Percentiles rank a stretch among this genome's conserved stretches.
Conservation (phyloP, 2,329 filamentous ascomycete genomes). For the Emmonsiellopsis sp. region DNA sequence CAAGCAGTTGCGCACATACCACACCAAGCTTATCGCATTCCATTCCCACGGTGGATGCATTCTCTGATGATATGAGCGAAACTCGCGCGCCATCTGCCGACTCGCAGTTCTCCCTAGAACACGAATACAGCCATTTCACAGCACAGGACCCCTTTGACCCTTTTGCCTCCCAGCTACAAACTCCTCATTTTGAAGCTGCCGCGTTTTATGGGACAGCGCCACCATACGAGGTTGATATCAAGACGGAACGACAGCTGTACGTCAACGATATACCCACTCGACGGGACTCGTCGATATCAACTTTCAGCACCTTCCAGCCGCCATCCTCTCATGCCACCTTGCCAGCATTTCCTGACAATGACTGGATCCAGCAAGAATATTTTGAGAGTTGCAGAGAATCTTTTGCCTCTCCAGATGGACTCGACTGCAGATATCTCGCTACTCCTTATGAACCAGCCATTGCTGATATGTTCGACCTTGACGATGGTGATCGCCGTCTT, state of each 20-base stretch:
- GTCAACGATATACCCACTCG: constrained; percentile 82
- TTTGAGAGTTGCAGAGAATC: constrained; percentile 62
- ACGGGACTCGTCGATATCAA: constrained; percentile 78
- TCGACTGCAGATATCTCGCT: constrained; percentile 75
- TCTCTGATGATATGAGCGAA: constrained; percentile 63
- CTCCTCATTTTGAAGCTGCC: constrained; percentile 48
- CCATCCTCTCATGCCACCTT: constrained; percentile 61
- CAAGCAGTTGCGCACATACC: constrained; percentile 41
- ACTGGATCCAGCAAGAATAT: constrained; percentile 64
- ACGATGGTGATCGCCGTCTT: constrained; percentile 72
- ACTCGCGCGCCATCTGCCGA: constrained; percentile 71
- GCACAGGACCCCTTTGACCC: constrained; percentile 35
- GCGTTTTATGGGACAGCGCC: constrained; percentile 54
- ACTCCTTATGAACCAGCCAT: constrained; percentile 56
- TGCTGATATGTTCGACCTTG: constrained; percentile 59
- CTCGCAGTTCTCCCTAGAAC: constrained; percentile 60
- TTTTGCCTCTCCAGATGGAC: constrained; percentile 46
- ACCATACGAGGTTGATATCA: constrained; percentile 91
- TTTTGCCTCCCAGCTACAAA: constrained; percentile 33
- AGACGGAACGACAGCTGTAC: constrained; percentile 89
- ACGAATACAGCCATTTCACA: constrained; percentile 61
- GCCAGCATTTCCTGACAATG: constrained; percentile 54
- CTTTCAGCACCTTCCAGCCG: constrained; percentile 85
- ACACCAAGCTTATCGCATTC: constrained; percentile 75
- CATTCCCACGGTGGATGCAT: constrained; percentile 69